Percentiles rank a stretch among this genome's conserved stretches.
Evolutionary conservation across 768 basidiomycete species (phyloP).

Genomic region (Fomitopsis serialis): DNA sequence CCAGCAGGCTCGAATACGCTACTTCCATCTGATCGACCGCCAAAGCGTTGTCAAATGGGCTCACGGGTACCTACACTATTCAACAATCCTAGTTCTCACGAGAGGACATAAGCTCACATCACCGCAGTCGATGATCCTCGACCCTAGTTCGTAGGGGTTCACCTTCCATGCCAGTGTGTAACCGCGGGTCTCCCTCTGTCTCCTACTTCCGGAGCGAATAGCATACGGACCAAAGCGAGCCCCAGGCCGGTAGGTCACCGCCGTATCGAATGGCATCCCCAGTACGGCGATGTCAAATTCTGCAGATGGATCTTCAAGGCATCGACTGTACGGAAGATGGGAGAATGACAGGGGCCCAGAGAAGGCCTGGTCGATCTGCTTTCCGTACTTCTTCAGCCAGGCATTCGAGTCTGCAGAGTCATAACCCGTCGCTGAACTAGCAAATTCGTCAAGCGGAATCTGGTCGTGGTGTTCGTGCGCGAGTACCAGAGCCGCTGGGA

Average conservation of each 20-base stretch:
- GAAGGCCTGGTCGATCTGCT: slow-evolving; percentile 67
- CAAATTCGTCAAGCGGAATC: not conserved
- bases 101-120: slow-evolving; percentile 44
- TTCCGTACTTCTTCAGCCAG: slow-evolving; percentile 74
- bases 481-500: not conserved
- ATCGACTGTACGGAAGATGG: slow-evolving; percentile 69
- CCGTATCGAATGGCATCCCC: slow-evolving; percentile 78
- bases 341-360: slow-evolving; percentile 82
- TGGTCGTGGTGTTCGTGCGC: slow-evolving; percentile 3
- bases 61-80: slow-evolving; percentile 57
- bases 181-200: slow-evolving; percentile 53
- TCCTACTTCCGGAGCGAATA: slow-evolving; percentile 73
- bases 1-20: slow-evolving; percentile 72
- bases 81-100: not conserved
- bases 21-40: slow-evolving; percentile 86
- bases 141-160: slow-evolving; percentile 56
- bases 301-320: slow-evolving; percentile 51
- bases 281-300: slow-evolving; percentile 74
- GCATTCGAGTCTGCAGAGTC: slow-evolving; percentile 21
- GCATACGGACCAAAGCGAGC: slow-evolving; percentile 87
- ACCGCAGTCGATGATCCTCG: slow-evolving; percentile 74
- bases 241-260: slow-evolving; percentile 46
- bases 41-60: slow-evolving; percentile 75
- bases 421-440: not conserved
- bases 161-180: slow-evolving; percentile 71